Percentiles rank a stretch among this genome's conserved stretches.
These are phyloP conservation scores for Verticillium nonalfalfae DNA, from an alignment of 2,329 filamentous ascomycete genomes.

Conservation along the genomic window DNA sequence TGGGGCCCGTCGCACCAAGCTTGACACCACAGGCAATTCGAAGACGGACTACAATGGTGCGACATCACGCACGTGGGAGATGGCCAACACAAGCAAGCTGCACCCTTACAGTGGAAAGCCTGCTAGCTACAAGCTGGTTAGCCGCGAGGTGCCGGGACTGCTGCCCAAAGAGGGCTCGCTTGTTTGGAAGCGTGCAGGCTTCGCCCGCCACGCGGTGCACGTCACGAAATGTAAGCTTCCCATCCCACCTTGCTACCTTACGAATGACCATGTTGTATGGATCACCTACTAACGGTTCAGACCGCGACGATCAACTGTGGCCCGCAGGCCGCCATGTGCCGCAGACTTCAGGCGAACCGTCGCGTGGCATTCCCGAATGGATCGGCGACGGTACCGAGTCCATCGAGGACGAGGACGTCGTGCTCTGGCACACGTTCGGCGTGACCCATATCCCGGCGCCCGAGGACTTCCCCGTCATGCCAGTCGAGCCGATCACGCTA, in stretches of 20 bases:
- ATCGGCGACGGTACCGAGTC: conserved; percentile 62
- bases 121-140: conserved; percentile 82
- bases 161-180: conserved; percentile 75
- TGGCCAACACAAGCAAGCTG: conserved; percentile 76
- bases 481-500: conserved; percentile 76
- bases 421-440: conserved; percentile 92
- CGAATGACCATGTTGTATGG: no score
- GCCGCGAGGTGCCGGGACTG: conserved; percentile 71
- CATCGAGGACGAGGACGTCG: conserved; percentile 78
- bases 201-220: conserved; percentile 79
- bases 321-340: conserved; percentile 83
- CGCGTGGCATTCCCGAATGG: conserved; percentile 68
- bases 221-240: conserved; percentile 73
- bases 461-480: conserved; percentile 92
- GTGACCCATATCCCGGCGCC: conserved; percentile 83
- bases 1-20: conserved; percentile 76
- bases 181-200: conserved; percentile 86
- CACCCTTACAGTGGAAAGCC: conserved; percentile 84
- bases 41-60: conserved; percentile 75
- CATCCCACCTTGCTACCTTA: no score
- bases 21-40: conserved; percentile 61
- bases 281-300: conserved; percentile 29
- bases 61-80: conserved; percentile 83
- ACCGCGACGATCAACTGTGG: conserved; percentile 75
- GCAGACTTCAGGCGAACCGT: conserved; percentile 76